Evolutionary conservation across 768 basidiomycete genomes (phyloP), one percentile per base, ranked within the genome.

Genomic region (Auriculariales sp.): DNA sequence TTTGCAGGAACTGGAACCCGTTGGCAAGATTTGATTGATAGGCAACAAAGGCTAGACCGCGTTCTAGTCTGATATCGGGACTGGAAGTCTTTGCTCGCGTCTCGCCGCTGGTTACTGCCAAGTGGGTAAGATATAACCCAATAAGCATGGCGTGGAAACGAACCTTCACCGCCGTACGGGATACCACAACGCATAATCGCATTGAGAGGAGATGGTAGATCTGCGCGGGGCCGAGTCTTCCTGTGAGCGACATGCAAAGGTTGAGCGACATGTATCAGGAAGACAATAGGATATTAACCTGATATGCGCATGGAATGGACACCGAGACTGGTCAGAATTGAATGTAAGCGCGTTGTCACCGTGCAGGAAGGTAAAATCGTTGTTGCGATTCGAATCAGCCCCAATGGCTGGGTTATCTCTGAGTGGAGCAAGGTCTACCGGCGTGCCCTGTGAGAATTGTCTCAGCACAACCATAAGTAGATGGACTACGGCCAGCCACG

Each of bases 21-120:
- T 44, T 19, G 10, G 19, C 17, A 15, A 44, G 22, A 4, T 44
- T 10, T 6, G 39, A 44, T 24, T 44, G 39, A 25, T 44, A 44
- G 4, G 39, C 15, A 22, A 60, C 64, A 59, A 75, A 75, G 28
- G 73, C 61, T 10, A 76, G 59, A 17, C 75, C 72, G 32, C 77
- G 71, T n/a, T 63, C 68, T 12, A 67, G 61, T n/a, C 58, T 42
- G 1, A 75, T 36, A 7, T n/a, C n/a, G 1, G 76, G 35, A 17
- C 32, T 42, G n/a, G n/a, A n/a, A 1, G 9, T 9, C 6, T 35
- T 47, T 3, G 34, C 28, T 27, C 46, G 46, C 11, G 6, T 39
- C 27, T 55, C 54, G 2, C 32, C 19, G 2, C 10, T 12, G 27
- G 51, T 31, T 36, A 44, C 54, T 32, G 30, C 22, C 2, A 46